Conservation (phyloP, 1,284 basidiomycete genomes). For the Cutaneotrichosporon sp. region DNA sequence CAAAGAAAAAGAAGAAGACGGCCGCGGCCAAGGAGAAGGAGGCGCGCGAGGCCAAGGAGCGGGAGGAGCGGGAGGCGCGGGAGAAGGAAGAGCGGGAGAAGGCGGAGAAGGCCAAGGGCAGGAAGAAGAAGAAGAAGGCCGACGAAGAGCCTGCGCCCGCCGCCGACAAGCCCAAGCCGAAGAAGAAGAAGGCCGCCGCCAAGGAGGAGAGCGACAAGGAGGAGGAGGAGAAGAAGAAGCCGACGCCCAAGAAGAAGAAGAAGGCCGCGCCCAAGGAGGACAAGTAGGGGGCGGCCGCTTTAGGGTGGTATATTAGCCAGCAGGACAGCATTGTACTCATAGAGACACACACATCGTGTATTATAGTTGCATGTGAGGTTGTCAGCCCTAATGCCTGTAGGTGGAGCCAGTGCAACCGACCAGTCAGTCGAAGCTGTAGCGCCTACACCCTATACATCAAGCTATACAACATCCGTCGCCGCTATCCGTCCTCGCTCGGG, state of each 20-base stretch:
- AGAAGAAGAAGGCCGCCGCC: constrained; percentile 21
- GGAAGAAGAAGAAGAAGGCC: constrained; percentile 12
- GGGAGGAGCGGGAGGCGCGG: constrained; percentile 12
- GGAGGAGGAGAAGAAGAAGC: constrained; percentile 6
- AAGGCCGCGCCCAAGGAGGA: no score
- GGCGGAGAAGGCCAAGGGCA: constrained; percentile 5
- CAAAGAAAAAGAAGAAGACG: constrained; percentile 19
- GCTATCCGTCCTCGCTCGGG: no score
- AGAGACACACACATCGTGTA: background rate
- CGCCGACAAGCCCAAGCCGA: constrained; percentile 9
- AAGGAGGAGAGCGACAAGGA: constrained; percentile 8
- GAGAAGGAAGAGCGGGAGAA: constrained; percentile 14
- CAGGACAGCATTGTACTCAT: background rate
- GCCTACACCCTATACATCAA: background rate
- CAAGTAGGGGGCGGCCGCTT: background rate
- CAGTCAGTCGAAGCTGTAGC: no score
- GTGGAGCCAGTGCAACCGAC: no score
- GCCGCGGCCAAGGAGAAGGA: constrained; percentile 11
- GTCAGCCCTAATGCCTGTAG: no score
- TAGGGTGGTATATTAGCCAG: background rate
- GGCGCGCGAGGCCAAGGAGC: constrained; percentile 9
- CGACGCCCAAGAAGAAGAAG: no score
- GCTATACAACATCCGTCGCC: background rate
- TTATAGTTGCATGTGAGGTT: background rate
- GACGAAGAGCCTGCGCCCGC: constrained; percentile 2